Evolutionary conservation across 495 filamentous ascomycete genomes (phyloP).

Genomic region (Penicillium ucsense): DNA sequence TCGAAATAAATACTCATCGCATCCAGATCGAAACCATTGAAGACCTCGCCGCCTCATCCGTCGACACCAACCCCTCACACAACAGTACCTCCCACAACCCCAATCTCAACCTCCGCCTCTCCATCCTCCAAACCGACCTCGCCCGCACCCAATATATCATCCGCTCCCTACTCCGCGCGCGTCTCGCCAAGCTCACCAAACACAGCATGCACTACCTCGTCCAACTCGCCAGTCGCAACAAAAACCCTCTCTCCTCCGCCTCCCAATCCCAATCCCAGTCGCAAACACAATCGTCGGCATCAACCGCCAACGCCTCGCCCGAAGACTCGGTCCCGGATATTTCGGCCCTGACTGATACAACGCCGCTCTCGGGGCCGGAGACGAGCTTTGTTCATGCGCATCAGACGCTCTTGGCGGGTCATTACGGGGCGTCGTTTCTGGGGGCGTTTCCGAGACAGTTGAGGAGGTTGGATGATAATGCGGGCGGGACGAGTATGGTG

Average conservation of each 20-base stretch:
- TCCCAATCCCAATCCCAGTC: conserved; percentile 40
- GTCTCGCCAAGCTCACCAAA: conserved; percentile 62
- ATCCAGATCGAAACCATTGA: conserved; percentile 61
- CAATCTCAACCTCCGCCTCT: conserved; percentile 81
- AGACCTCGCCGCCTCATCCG: conserved; percentile 50
- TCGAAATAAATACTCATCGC: no score
- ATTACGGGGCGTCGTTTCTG: conserved; percentile 77
- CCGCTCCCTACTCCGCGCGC: conserved; percentile 71
- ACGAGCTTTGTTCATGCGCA: conserved; percentile 70
- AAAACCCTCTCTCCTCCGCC: conserved; percentile 46
- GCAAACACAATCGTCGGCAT: conserved; percentile 2
- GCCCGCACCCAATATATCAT: conserved; percentile 87
- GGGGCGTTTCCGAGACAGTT: conserved; percentile 64
- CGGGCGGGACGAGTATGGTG: conserved; percentile 85
- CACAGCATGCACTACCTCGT: conserved; percentile 36
- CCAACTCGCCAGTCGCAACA: conserved; percentile 37
- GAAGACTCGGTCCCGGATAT: conserved; percentile 28
- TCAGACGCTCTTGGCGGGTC: conserved; percentile 67
- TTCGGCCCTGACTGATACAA: conserved; percentile 30
- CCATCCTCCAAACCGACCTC: conserved; percentile 93
- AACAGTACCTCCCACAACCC: conserved; percentile 63
- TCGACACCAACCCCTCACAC: conserved; percentile 27
- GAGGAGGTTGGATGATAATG: conserved; percentile 79
- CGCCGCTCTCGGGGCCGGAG: conserved; percentile 61
- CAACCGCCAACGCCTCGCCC: conserved; percentile 12